Conservation (phyloP, 192 early-diverging fungal genomes). For the Lunasporangiospora selenospora region DNA sequence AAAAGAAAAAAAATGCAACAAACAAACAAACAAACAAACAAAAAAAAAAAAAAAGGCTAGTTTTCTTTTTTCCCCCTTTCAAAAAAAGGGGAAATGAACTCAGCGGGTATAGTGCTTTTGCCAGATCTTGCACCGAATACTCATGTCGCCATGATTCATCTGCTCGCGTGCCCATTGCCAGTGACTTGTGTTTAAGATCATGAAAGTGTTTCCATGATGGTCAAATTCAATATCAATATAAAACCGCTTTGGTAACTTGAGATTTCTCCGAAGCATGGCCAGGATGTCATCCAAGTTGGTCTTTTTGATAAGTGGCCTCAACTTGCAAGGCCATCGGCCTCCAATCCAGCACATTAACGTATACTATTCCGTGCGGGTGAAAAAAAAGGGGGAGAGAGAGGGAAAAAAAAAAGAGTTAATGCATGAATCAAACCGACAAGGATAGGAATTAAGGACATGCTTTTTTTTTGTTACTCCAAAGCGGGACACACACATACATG, state of each 20-base stretch:
- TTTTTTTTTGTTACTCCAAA: too few relatives aligned
- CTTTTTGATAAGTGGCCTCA: conserved; percentile 13
- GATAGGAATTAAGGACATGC: too few relatives aligned
- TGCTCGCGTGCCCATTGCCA: conserved; percentile 27
- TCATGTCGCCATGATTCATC: conserved; percentile 9
- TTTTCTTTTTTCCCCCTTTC: too few relatives aligned
- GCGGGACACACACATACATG: conserved; percentile 20
- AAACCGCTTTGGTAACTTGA: neutral
- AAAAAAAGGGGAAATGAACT: too few relatives aligned
- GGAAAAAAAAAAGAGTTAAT: neutral
- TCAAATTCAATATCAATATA: conserved; percentile 24
- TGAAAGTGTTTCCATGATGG: conserved; percentile 11
- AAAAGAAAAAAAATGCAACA: too few relatives aligned
- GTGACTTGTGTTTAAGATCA: conserved; percentile 19
- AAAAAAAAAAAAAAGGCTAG: too few relatives aligned
- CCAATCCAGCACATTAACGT: conserved; percentile 28
- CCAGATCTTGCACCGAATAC: conserved; percentile 16
- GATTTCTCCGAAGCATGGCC: conserved; percentile 8
- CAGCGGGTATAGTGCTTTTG: conserved; percentile 13
- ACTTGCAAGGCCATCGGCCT: conserved; percentile 20
- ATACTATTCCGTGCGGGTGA: conserved; percentile 1
- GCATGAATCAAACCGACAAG: neutral
- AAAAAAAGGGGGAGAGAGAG: neutral
- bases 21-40: too few relatives aligned
- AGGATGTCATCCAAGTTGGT: conserved; percentile 7